Evolutionary conservation across 1,139 yeast species (phyloP).

Genomic region (Geotrichum macrosporum): DNA sequence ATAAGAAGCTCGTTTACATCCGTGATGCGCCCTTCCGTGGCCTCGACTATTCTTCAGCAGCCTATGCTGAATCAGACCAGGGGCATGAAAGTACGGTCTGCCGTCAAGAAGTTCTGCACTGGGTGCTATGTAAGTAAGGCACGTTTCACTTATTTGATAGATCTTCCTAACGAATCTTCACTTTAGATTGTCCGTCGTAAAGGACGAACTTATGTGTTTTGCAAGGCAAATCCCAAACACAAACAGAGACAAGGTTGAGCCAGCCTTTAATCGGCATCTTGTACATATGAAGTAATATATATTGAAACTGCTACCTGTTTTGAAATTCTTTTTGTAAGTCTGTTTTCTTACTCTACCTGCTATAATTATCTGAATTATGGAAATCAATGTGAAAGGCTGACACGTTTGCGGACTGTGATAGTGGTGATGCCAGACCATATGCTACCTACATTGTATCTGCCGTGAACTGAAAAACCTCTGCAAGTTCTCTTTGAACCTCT

Average conservation of each 20-base stretch:
- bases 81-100: constrained; percentile 68
- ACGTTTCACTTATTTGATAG: background rate
- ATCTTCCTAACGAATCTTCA: background rate
- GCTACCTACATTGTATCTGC: too few relatives aligned
- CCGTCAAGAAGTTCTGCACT: constrained; percentile 86
- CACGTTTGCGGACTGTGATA: too few relatives aligned
- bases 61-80: constrained; percentile 32
- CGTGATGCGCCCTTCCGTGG: constrained; percentile 21
- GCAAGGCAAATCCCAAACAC: constrained; percentile 73
- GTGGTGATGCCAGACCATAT: too few relatives aligned
- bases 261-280: background rate
- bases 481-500: too few relatives aligned
- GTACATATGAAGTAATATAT: background rate
- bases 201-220: constrained; percentile 56
- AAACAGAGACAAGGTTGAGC: constrained; percentile 92
- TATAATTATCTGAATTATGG: too few relatives aligned
- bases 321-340: too few relatives aligned
- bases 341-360: too few relatives aligned
- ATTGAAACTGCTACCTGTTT: too few relatives aligned
- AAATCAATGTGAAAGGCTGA: too few relatives aligned
- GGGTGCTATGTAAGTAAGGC: constrained; percentile 61
- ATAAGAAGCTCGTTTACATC: constrained; percentile 17
- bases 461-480: too few relatives aligned
- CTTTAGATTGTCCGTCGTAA: constrained; percentile 74
- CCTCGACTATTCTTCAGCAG: constrained; percentile 23